A percentile compares a stretch with the other conserved stretches of the same genome.
Evolutionary conservation across 176 grass and related monocot genomes (phyloP).

Genomic region (Oryza glaberrima): DNA sequence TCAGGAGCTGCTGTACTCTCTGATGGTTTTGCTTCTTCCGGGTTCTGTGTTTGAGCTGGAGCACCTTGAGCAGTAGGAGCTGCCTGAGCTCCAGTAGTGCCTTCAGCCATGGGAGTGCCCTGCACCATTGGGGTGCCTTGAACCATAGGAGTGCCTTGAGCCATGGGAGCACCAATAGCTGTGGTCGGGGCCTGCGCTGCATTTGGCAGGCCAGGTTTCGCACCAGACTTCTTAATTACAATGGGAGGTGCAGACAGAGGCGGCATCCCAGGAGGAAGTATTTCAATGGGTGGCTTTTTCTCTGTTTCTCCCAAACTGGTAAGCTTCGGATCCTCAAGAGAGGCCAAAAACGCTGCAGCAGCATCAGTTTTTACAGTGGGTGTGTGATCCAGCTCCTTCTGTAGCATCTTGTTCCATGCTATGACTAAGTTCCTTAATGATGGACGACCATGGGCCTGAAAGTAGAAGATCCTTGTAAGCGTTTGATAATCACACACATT

Average conservation of each 20-base stretch:
- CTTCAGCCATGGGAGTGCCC: slow-evolving; percentile 24
- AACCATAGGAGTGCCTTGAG: slow-evolving; percentile 33
- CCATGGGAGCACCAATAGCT: slow-evolving; percentile 46
- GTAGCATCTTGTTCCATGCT: slow-evolving; percentile 95
- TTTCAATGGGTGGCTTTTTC: slow-evolving; percentile 95
- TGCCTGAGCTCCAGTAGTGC: slow-evolving; percentile 8
- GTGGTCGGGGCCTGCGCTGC: slow-evolving; percentile 40
- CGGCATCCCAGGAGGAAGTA: slow-evolving; percentile 96
- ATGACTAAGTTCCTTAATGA: slow-evolving; percentile 83
- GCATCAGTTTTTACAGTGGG: slow-evolving; percentile 93
- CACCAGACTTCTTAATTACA: slow-evolving; percentile 64
- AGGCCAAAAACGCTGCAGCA: slow-evolving; percentile 90
- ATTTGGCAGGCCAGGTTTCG: slow-evolving; percentile 47
- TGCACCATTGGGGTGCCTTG: slow-evolving; percentile 27
- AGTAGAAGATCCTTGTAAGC: slow-evolving; percentile 41
- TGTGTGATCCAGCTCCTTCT: slow-evolving; percentile 86
- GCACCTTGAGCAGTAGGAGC: slow-evolving; percentile 16
- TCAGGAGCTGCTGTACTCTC: slow-evolving; percentile 21
- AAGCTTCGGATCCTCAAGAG: slow-evolving; percentile 93
- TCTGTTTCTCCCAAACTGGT: slow-evolving; percentile 75
- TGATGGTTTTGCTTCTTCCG: slow-evolving; percentile 41
- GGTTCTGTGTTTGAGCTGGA: slow-evolving; percentile 35
- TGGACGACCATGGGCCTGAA: slow-evolving; percentile 90
- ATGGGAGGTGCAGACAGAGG: slow-evolving; percentile 88
- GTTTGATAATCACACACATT: slow-evolving; percentile 12